Percentiles rank a stretch among this genome's conserved stretches.
Evolutionary conservation across 495 filamentous ascomycete genomes (phyloP).

Genomic region (Penicillium verhagenii): DNA sequence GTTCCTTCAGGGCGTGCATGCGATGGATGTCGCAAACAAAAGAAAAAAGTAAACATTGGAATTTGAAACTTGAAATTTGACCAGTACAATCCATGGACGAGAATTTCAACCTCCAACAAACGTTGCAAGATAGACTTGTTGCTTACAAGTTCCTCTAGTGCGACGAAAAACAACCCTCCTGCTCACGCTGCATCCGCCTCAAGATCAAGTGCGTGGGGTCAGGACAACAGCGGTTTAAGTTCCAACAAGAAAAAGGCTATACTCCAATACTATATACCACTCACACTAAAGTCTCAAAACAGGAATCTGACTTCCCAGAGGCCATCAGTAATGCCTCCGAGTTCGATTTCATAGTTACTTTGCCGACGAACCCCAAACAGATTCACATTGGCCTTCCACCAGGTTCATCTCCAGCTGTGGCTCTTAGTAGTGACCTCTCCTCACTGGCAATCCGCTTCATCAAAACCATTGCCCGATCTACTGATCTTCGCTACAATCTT

Average conservation of each 20-base stretch:
- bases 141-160: conserved; percentile 29
- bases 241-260: conserved; percentile 36
- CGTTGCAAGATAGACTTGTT: too few species aligned
- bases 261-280: background rate
- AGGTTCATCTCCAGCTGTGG: conserved; percentile 1
- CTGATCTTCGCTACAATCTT: conserved; percentile 44
- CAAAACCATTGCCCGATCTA: conserved; percentile 25
- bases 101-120: too few species aligned
- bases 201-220: conserved; percentile 45
- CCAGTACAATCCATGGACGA: too few species aligned
- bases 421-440: conserved; percentile 21
- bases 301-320: background rate
- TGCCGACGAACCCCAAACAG: background rate
- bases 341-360: background rate
- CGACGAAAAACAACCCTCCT: conserved; percentile 40
- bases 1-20: conserved; percentile 50
- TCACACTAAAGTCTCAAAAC: background rate
- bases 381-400: background rate
- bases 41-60: conserved; percentile 48
- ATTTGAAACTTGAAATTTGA: too few species aligned
- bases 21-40: conserved; percentile 50
- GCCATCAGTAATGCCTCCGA: background rate
- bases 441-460: conserved; percentile 28
- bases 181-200: conserved; percentile 48
- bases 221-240: conserved; percentile 48